Conservation (phyloP, 371 early-diverging fungal species). For the Conidiobolus coronatus region DNA sequence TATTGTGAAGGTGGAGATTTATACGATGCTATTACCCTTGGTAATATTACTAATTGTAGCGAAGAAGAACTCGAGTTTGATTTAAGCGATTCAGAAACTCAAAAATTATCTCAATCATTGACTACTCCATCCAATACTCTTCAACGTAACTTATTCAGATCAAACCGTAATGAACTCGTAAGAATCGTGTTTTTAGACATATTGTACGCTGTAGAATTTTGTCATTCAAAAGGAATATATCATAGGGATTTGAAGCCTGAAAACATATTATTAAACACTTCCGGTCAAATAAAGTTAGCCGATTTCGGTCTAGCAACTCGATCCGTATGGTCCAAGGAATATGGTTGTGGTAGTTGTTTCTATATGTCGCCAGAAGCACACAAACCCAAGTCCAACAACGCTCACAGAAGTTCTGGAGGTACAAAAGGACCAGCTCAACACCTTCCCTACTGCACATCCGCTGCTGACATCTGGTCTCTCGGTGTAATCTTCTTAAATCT, state of each 20-base stretch:
- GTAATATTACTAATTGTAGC: slow-evolving; percentile 4
- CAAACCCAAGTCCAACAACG: slow-evolving; percentile 12
- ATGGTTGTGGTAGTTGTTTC: slow-evolving; percentile 53
- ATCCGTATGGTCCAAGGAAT: slow-evolving; percentile 36
- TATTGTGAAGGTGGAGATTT: slow-evolving; percentile 27
- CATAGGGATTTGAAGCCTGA: slow-evolving; percentile 65
- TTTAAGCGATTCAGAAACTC: background rate
- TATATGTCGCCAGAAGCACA: slow-evolving; percentile 30
- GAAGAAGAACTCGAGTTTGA: background rate
- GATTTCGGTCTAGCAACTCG: slow-evolving; percentile 71
- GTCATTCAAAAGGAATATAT: slow-evolving; percentile 27
- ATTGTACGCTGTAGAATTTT: slow-evolving; percentile 23
- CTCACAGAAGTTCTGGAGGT: slow-evolving; percentile 6
- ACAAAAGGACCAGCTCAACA: background rate
- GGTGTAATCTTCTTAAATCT: slow-evolving; percentile 51
- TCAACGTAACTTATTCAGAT: too few species aligned
- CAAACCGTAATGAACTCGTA: background rate
- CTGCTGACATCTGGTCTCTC: slow-evolving; percentile 51
- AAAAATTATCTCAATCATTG: too few species aligned
- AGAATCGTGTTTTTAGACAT: slow-evolving; percentile 14
- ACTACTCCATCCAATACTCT: too few species aligned
- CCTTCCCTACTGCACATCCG: slow-evolving; percentile 27
- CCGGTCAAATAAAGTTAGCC: slow-evolving; percentile 38
- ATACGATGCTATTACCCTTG: slow-evolving; percentile 20
- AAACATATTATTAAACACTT: slow-evolving; percentile 33